Evolutionary conservation across 1,139 yeast genomes (phyloP), one percentile per base, ranked within the genome.

Genomic region (Candida mesenterica): DNA sequence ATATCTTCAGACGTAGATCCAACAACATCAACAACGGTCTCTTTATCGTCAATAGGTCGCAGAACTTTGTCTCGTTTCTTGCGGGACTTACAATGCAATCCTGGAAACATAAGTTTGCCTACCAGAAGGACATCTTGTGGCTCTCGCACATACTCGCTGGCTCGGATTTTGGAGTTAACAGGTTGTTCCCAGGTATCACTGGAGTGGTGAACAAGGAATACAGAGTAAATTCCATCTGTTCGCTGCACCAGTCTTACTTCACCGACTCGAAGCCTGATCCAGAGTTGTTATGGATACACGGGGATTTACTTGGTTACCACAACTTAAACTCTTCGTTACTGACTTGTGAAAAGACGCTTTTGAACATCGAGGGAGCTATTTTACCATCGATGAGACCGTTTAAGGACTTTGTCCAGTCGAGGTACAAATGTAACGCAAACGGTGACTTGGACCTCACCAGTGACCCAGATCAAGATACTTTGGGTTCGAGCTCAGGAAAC

Each of bases 41-140:
- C 4, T 41, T 36, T 25, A 38, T 41, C n/a, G 17, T 44, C n/a
- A 30, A 45, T 29, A 41, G 41, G 22, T 28, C 31, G 3, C 22
- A 22, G 24, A 41, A 43, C 28, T 34, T 44, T 19, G 17, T 36
- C 13, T 40, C 46, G 7, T 23, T 41, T 3, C 23, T 44, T 8
- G 33, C 34, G 8, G 45, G 39, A 5, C 32, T 41, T 10, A 38
- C 40, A 9, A 33, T 45, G 15, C 41, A 43, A 17, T 28, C 32
- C 24, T 41, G 45, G 44, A 24, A 16, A 5, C 16, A 25, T 25
- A 33, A 32, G 23, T 35, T 38, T 16, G 7, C 34, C 13, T 29
- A 38, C 26, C 15, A 38, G n/a, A 39, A 42, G 18, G 45, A 44
- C 33, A 36, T 34, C 22, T 37, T 45, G 30, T 45, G 49, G 49